Conservation (phyloP, 495 filamentous ascomycete genomes). For the Daldinia concentrica region DNA sequence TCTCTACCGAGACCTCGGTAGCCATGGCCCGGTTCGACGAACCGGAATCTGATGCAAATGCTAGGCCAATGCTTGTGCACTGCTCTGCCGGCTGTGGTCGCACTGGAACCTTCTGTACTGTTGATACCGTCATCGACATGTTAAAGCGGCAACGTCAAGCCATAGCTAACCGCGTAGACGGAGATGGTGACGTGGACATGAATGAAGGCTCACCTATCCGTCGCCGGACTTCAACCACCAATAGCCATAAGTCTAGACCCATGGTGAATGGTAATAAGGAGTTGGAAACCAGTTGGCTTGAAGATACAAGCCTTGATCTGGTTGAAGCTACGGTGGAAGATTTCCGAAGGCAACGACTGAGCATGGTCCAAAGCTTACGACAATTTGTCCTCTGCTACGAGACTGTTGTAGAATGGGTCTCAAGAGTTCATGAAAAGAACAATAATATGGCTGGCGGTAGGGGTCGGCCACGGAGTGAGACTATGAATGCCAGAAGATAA, state of each 20-base stretch:
- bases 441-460: slow-evolving; percentile 53
- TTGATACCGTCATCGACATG: slow-evolving; percentile 94
- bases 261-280: slow-evolving; percentile 17
- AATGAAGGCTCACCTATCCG: slow-evolving; percentile 34
- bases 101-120: slow-evolving; percentile 95
- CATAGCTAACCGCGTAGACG: slow-evolving; percentile 42
- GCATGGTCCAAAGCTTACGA: slow-evolving; percentile 95
- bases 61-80: slow-evolving; percentile 86
- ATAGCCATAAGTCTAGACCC: neutral
- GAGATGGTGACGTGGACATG: slow-evolving; percentile 58
- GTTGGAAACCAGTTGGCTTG: slow-evolving; percentile 55
- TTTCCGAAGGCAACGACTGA: slow-evolving; percentile 85
- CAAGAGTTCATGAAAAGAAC: slow-evolving; percentile 50
- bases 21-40: slow-evolving; percentile 57
- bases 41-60: slow-evolving; percentile 60
- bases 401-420: slow-evolving; percentile 88
- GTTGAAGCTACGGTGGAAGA: slow-evolving; percentile 87
- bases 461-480: slow-evolving; percentile 46
- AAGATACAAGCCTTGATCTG: slow-evolving; percentile 73
- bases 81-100: slow-evolving; percentile 96
- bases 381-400: slow-evolving; percentile 98
- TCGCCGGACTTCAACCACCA: slow-evolving; percentile 8
- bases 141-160: slow-evolving; percentile 76
- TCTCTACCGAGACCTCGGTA: slow-evolving; percentile 44
- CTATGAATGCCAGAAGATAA: slow-evolving; percentile 39